Conservation (phyloP, 345 rosid genomes). For the Rhodamnia argentea region DNA sequence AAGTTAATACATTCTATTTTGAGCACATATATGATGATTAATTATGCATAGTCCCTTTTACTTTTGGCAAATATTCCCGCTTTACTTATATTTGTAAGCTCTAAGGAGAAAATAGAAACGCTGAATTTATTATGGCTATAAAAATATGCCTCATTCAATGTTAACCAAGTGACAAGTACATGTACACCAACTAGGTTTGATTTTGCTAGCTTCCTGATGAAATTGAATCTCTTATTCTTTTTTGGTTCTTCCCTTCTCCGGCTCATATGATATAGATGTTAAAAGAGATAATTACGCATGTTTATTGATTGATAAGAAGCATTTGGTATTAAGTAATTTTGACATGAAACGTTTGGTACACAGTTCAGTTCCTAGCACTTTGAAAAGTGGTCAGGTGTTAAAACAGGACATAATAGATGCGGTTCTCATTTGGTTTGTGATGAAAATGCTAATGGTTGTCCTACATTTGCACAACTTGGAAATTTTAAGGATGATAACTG, state of each 20-base stretch:
- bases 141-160: not conserved
- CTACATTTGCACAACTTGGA: not conserved
- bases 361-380: not conserved
- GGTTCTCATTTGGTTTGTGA: not conserved
- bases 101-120: not conserved
- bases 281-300: not conserved
- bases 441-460: not conserved
- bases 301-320: not conserved
- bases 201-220: not conserved
- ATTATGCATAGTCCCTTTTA: not conserved
- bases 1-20: constrained; percentile 9
- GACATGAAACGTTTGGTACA: not conserved
- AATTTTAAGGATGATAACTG: not conserved
- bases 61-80: not conserved
- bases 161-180: not conserved
- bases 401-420: not conserved
- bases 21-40: not conserved
- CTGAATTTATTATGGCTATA: not conserved
- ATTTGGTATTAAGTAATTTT: not conserved
- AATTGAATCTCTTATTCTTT: not conserved
- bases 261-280: not conserved
- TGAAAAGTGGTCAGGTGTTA: not conserved
- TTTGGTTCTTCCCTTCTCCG: not conserved
- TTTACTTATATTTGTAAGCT: not conserved
- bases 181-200: not conserved